Conservation (phyloP, 2,329 filamentous ascomycete genomes). For the Penicillium sp. region DNA sequence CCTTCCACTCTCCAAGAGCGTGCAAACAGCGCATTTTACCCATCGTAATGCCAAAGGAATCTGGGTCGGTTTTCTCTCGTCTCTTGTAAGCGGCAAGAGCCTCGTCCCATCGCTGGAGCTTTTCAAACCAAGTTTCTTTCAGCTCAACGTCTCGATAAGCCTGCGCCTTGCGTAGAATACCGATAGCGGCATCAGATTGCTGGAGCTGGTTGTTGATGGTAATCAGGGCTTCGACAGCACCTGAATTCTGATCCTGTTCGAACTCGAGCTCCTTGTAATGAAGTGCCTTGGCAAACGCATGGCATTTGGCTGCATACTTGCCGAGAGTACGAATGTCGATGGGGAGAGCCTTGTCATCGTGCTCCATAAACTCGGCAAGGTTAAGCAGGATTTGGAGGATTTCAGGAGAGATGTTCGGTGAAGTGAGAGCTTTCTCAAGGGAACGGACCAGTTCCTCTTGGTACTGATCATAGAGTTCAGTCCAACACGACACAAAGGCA, state of each 20-base stretch:
- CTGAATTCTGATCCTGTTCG: slow-evolving; percentile 91
- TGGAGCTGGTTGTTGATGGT: slow-evolving; percentile 99
- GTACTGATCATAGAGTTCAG: slow-evolving; percentile 92
- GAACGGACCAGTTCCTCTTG: slow-evolving; percentile 95
- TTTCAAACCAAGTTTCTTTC: slow-evolving; percentile 98
- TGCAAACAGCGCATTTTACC: slow-evolving; percentile 99
- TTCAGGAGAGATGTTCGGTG: slow-evolving; percentile 91
- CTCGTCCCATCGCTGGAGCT: slow-evolving; percentile 96
- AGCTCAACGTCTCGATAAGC: slow-evolving; percentile 93
- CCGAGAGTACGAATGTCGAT: slow-evolving; percentile 95
- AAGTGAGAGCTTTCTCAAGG: slow-evolving; percentile 92
- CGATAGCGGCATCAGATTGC: slow-evolving; percentile 96
- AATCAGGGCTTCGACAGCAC: slow-evolving; percentile 92
- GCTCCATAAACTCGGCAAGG: slow-evolving; percentile 98
- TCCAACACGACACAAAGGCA: slow-evolving; percentile 98
- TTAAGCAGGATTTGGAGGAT: slow-evolving; percentile 91
- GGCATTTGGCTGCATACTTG: slow-evolving; percentile 90
- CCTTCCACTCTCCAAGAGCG: slow-evolving; percentile 95
- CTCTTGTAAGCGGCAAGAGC: slow-evolving; percentile 87
- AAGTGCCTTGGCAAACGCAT: slow-evolving; percentile 94
- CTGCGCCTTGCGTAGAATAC: slow-evolving; percentile 93
- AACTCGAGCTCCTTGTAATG: slow-evolving; percentile 99
- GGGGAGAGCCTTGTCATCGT: slow-evolving; percentile 95
- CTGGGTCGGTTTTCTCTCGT: slow-evolving; percentile 68
- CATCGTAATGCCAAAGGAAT: slow-evolving; percentile 94